phyloP scores from a whole-genome alignment of 495 filamentous ascomycete genomes.

The Cladorrhinum samala region DNA sequence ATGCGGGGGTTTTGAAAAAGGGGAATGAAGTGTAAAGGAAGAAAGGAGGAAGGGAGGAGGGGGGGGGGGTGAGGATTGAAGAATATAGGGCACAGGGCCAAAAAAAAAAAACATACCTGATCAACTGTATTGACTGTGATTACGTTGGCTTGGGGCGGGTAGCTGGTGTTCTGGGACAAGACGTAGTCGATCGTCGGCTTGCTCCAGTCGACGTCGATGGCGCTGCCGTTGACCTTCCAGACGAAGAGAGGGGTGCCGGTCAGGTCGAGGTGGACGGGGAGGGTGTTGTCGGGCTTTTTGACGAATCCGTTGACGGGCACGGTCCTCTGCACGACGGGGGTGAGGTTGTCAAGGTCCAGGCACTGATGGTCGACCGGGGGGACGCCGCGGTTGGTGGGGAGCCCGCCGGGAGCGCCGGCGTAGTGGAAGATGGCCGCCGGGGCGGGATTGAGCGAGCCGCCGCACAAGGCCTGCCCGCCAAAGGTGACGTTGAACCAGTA shows the following conservation, averaged over 20 bases:
- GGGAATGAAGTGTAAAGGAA: too few species aligned
- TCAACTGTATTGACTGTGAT: slow-evolving; percentile 29
- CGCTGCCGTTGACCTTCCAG: slow-evolving; percentile 38
- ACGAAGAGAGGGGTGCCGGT: slow-evolving; percentile 22
- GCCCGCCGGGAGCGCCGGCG: slow-evolving; percentile 17
- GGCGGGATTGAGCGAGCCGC: slow-evolving; percentile 18
- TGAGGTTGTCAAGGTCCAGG: slow-evolving; percentile 26
- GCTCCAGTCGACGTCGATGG: slow-evolving; percentile 39
- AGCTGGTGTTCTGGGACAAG: slow-evolving; percentile 30
- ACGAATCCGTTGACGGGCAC: slow-evolving; percentile 21
- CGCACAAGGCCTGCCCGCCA: slow-evolving; percentile 26
- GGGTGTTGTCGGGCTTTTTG: slow-evolving; percentile 22
- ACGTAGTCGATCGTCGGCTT: slow-evolving; percentile 36
- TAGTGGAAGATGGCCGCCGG: slow-evolving; percentile 39
- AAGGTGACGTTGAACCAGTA: slow-evolving; percentile 57
- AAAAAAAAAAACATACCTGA: too few species aligned
- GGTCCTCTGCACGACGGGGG: slow-evolving; percentile 26
- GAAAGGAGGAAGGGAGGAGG: too few species aligned
- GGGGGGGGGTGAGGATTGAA: too few species aligned
- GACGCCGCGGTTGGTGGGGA: slow-evolving; percentile 26
- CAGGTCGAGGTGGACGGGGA: slow-evolving; percentile 22
- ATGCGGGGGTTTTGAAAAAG: too few species aligned
- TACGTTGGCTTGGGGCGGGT: slow-evolving; percentile 33
- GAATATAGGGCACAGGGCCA: too few species aligned
- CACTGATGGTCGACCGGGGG: slow-evolving; percentile 25